Percentiles rank a stretch among this genome's conserved stretches.
phyloP scores from a whole-genome alignment of 2,329 filamentous ascomycete species.

The Coniochaeta prunicola region DNA sequence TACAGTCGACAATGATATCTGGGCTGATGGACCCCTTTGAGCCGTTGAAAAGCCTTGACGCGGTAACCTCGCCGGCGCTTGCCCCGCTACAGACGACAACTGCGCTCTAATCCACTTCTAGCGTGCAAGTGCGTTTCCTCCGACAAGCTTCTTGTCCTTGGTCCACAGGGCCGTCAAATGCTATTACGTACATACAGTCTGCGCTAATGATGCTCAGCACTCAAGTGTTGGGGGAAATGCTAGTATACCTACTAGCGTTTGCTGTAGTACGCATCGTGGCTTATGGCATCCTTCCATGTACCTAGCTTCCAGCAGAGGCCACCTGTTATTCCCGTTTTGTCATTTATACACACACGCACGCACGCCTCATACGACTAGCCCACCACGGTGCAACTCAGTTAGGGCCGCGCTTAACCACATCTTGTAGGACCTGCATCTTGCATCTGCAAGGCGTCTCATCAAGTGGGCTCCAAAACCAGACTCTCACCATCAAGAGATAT shows the following conservation, averaged over 20 bases:
- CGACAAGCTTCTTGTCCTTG: no score
- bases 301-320: neutral
- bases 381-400: slow-evolving; percentile 9
- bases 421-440: slow-evolving; percentile 34
- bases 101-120: neutral
- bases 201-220: no score
- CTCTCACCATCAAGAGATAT: neutral
- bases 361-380: slow-evolving; percentile 10
- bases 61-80: neutral
- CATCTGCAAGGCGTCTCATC: slow-evolving; percentile 14
- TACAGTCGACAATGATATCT: neutral
- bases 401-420: slow-evolving; percentile 28
- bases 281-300: neutral
- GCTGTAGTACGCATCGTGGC: neutral
- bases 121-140: neutral
- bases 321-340: neutral
- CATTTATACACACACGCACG: neutral
- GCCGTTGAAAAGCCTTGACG: neutral
- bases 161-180: no score
- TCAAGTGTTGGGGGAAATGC: no score
- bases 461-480: neutral
- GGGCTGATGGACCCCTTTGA: neutral
- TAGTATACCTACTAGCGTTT: neutral
- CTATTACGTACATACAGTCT: neutral
- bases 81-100: neutral